These are phyloP conservation scores for Rhizophagus sp. DNA, from an alignment of 192 early-diverging fungal species.

Conservation along the genomic window DNA sequence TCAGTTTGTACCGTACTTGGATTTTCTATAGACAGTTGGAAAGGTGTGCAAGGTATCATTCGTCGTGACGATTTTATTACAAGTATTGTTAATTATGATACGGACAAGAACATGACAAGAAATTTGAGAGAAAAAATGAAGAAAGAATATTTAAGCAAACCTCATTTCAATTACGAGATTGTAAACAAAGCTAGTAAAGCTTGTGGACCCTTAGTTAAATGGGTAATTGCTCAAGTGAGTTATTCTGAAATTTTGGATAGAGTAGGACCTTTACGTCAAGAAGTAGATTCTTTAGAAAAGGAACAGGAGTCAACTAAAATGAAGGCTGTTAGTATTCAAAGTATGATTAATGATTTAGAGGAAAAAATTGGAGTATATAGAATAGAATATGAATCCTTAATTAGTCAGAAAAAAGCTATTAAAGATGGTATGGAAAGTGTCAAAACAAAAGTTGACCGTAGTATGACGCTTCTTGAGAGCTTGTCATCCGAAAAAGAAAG, in stretches of 20 bases:
- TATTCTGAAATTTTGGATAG: constrained; percentile 92
- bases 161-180: constrained; percentile 89
- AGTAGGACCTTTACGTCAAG: constrained; percentile 92
- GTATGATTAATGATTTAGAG: constrained; percentile 84
- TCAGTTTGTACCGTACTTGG: constrained; percentile 95
- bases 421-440: constrained; percentile 93
- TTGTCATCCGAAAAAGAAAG: constrained; percentile 90
- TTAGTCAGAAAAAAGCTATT: constrained; percentile 87
- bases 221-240: constrained; percentile 96
- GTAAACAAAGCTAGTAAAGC: constrained; percentile 98
- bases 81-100: constrained; percentile 95
- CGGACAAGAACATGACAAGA: constrained; percentile 77
- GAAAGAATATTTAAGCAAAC: constrained; percentile 74
- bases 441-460: constrained; percentile 90
- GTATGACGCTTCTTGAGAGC: constrained; percentile 81
- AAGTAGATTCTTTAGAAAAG: constrained; percentile 82
- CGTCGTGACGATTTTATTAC: constrained; percentile 97
- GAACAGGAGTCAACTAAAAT: constrained; percentile 72
- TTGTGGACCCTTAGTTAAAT: constrained; percentile 97
- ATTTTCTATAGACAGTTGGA: constrained; percentile 86
- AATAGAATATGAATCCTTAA: constrained; percentile 96
- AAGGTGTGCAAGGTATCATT: constrained; percentile 84
- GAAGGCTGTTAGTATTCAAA: constrained; percentile 71
- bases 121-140: constrained; percentile 80
- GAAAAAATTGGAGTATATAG: constrained; percentile 88